phyloP scores from a whole-genome alignment of 257 asterid genomes.

The Rubia yunnanensis region DNA sequence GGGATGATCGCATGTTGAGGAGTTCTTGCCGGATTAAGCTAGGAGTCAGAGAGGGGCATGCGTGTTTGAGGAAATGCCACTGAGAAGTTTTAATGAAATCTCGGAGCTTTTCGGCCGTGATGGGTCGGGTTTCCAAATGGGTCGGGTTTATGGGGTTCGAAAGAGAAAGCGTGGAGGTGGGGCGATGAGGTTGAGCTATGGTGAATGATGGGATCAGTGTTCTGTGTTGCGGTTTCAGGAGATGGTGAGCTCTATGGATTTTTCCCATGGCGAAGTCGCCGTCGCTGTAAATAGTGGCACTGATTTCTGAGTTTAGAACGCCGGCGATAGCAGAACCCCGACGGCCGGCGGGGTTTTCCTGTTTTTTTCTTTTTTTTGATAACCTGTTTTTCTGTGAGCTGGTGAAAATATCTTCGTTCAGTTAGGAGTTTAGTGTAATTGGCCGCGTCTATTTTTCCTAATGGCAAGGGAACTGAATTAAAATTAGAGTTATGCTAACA shows the following conservation, averaged over 20 bases:
- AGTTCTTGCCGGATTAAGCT: conserved; percentile 29
- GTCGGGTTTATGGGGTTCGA: background rate
- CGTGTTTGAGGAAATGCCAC: conserved; percentile 57
- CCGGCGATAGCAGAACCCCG: background rate
- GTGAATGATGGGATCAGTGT: conserved; percentile 7
- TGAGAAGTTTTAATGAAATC: conserved; percentile 30
- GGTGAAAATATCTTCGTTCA: no score
- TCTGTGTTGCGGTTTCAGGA: conserved; percentile 3
- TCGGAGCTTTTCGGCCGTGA: conserved; percentile 9
- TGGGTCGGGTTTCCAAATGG: conserved; percentile 6
- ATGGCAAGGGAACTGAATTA: no score
- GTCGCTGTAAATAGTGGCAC: background rate
- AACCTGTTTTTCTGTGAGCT: background rate
- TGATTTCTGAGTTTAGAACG: background rate
- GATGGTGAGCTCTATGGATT: conserved; percentile 1
- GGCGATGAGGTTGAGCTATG: conserved; percentile 5
- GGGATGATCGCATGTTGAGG: conserved; percentile 33
- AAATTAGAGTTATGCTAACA: no score
- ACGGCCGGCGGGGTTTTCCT: background rate
- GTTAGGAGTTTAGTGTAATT: no score
- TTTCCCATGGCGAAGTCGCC: conserved; percentile 8
- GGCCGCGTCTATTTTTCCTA: no score
- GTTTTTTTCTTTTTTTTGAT: background rate
- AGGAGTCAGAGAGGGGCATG: conserved; percentile 27
- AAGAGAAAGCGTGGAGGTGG: conserved; percentile 13